Base-by-base conservation (phyloP, 345 rosid species). In the Eucalyptus pauciflora region DNA sequence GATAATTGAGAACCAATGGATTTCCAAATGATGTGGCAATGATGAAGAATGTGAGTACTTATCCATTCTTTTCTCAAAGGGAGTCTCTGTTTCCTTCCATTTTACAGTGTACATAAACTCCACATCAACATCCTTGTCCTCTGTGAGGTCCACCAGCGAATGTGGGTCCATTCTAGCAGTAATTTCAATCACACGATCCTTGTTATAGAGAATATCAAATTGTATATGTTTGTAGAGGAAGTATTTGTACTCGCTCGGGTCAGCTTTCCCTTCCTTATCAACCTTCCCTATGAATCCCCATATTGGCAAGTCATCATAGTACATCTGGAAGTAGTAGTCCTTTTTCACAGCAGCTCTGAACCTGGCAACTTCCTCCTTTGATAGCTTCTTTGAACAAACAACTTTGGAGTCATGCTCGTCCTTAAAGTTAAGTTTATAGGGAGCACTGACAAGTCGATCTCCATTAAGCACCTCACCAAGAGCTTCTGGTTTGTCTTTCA, bases 201-300 rank as follows among this genome's bases (percentile, higher is more conserved):
- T 95, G 31, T 97, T 97, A 81, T 94, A 95, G 87, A 94, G 93
- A 92, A 97, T 88, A 87, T 95, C 96, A 29, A 97, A 96, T 27
- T 96, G 96, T 43, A 96, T 93, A 85, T 97, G 99, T 91, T 96
- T 96, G 91, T 93, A 95, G 52, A 97, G 96, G 88, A 88, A 95
- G 76, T 97, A 95, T 56, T 93, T 96, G 90, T 91, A 95, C 87
- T 96, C 95, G 52, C 93, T 94, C 0, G 96, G 95, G 88, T 94
- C 94, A 37, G 48, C 12, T 88, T 95, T 95, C 27, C 94, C 95
- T 88, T 96, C 97, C 91, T 93, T 96, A n/a, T 95, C 98, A 88
- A 95, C 94, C 33, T 96, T 97, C 5, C 99, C 99, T 69, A 97
- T 91, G 90, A 97, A 96, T 29, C 98, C 99, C 99, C 99, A 97